Conservation (phyloP, 495 filamentous ascomycete species). For the Penicillium longicatenatum region DNA sequence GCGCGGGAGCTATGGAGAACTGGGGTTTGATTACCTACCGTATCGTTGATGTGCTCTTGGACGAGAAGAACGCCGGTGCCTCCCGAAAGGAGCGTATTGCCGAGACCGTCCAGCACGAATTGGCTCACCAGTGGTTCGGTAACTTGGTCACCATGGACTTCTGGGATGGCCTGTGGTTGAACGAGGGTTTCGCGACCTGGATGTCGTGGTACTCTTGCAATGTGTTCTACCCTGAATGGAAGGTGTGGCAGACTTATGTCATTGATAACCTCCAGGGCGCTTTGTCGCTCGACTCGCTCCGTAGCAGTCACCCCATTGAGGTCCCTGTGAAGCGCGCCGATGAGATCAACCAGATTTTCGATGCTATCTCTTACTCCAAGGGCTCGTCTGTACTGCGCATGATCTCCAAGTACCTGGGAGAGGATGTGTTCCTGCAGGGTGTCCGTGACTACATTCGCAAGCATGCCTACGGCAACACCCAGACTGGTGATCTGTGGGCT, state of each 20-base stretch:
- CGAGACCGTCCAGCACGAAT: slow-evolving; percentile 93
- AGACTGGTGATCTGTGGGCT: slow-evolving; percentile 89
- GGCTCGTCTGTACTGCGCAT: slow-evolving; percentile 94
- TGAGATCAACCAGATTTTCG: slow-evolving; percentile 98
- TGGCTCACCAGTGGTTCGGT: slow-evolving; percentile 99
- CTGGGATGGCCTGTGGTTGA: slow-evolving; percentile 98
- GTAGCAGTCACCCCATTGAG: slow-evolving; percentile 96
- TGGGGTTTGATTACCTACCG: slow-evolving; percentile 97
- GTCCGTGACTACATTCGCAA: slow-evolving; percentile 91
- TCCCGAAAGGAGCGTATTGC: slow-evolving; percentile 91
- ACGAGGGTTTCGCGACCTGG: slow-evolving; percentile 98
- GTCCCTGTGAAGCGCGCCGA: slow-evolving; percentile 93
- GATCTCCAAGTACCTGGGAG: slow-evolving; percentile 94
- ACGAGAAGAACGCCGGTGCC: slow-evolving; percentile 90
- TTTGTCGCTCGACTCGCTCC: slow-evolving; percentile 82
- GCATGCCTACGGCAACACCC: slow-evolving; percentile 75
- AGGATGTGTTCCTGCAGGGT: slow-evolving; percentile 91
- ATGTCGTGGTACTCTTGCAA: slow-evolving; percentile 63
- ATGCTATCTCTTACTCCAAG: slow-evolving; percentile 97
- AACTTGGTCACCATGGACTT: slow-evolving; percentile 99
- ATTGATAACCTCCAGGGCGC: slow-evolving; percentile 89
- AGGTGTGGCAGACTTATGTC: slow-evolving; percentile 96
- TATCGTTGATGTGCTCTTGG: slow-evolving; percentile 86
- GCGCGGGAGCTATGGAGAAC: slow-evolving; percentile 97
- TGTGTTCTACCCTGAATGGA: slow-evolving; percentile 94